Conservation (phyloP, 176 grass and related monocot genomes). For the Triticum urartu region DNA sequence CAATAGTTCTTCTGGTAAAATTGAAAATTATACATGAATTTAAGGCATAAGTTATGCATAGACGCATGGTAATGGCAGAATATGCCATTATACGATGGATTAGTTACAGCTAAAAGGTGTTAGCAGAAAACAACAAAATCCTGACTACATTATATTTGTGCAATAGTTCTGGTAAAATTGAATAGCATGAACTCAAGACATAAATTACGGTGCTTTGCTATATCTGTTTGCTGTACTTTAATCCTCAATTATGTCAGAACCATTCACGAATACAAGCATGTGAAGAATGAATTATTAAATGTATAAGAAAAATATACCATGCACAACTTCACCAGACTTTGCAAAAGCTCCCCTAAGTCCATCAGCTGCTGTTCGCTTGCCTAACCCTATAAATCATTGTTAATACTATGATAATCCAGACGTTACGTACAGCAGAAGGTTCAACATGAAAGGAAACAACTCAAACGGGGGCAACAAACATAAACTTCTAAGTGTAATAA, state of each 20-base stretch:
- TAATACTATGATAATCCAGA: neutral
- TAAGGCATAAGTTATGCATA: neutral
- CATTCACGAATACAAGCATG: neutral
- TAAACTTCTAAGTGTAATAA: slow-evolving; percentile 13
- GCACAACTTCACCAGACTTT: slow-evolving; percentile 67
- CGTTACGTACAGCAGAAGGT: neutral
- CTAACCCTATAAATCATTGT: slow-evolving; percentile 53
- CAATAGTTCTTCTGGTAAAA: slow-evolving; percentile 3
- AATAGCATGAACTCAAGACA: neutral
- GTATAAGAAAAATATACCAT: slow-evolving; percentile 49
- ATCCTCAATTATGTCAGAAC: neutral
- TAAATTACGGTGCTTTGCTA: neutral
- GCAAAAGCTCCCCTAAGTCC: slow-evolving; percentile 64
- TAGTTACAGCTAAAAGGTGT: neutral
- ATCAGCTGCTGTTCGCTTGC: slow-evolving; percentile 70
- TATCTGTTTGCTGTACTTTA: neutral
- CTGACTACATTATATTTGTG: neutral
- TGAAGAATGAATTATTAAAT: slow-evolving; percentile 2
- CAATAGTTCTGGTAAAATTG: neutral
- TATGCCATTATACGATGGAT: neutral
- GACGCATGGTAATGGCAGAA: neutral
- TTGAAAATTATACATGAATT: neutral
- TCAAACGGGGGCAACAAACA: neutral
- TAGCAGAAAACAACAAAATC: neutral
- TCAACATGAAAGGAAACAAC: neutral